Evolutionary conservation across 805 yeast genomes (phyloP).

Genomic region (Ogataea populi-albae): DNA sequence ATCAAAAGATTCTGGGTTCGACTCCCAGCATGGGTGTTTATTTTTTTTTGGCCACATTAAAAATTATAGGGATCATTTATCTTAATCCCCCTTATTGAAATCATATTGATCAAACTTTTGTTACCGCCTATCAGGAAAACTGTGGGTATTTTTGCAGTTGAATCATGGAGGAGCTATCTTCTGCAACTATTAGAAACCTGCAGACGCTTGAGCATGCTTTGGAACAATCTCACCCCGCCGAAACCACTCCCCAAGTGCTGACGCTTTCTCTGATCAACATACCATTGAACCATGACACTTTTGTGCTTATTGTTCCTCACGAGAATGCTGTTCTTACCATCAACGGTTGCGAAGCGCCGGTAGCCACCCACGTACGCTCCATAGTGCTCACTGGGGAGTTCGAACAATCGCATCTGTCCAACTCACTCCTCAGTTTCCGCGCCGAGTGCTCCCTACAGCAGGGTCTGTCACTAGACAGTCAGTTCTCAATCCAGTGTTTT

Average conservation of each 20-base stretch:
- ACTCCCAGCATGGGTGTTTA: slow-evolving; percentile 43
- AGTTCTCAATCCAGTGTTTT: neutral
- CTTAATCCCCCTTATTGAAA: too few species aligned
- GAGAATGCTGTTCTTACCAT: neutral
- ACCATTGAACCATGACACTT: too few species aligned
- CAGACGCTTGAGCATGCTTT: slow-evolving; percentile 1
- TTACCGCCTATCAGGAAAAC: too few species aligned
- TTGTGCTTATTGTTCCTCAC: neutral
- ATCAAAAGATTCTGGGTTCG: slow-evolving; percentile 67
- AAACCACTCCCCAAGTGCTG: too few species aligned
- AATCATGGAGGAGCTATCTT: neutral
- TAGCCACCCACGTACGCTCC: neutral
- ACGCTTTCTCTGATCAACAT: too few species aligned
- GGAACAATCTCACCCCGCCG: too few species aligned
- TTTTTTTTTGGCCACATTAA: too few species aligned
- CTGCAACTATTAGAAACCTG: neutral
- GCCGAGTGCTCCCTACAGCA: slow-evolving; percentile 1
- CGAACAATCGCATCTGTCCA: too few species aligned
- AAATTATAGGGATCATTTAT: too few species aligned
- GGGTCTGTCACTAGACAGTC: neutral
- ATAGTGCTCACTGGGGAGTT: neutral
- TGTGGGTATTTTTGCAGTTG: neutral
- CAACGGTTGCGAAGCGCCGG: neutral
- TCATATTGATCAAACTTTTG: too few species aligned
- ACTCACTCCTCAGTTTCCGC: neutral